Evolutionary conservation across 2,329 filamentous ascomycete species (phyloP).

Genomic region (Colletotrichum navitas): DNA sequence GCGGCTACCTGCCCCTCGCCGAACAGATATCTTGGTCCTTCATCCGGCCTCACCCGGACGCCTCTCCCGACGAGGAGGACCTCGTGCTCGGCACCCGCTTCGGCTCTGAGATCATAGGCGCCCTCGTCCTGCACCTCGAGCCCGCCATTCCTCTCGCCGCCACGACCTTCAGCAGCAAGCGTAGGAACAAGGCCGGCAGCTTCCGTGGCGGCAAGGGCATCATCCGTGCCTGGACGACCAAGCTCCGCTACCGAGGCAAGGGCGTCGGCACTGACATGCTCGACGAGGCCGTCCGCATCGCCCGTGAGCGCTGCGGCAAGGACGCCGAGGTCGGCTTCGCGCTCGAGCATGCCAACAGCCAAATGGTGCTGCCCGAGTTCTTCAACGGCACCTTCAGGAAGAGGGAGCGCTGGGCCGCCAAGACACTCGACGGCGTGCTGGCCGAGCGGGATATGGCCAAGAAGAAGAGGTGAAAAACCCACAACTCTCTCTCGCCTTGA

Average conservation of each 20-base stretch:
- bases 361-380: slow-evolving; percentile 69
- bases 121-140: slow-evolving; percentile 76
- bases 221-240: slow-evolving; percentile 87
- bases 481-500: neutral
- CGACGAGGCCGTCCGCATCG: slow-evolving; percentile 77
- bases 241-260: slow-evolving; percentile 74
- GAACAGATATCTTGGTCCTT: slow-evolving; percentile 73
- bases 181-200: slow-evolving; percentile 55
- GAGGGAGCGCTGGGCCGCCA: slow-evolving; percentile 69
- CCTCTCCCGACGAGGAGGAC: slow-evolving; percentile 59
- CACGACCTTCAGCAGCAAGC: slow-evolving; percentile 45
- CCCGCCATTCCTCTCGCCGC: slow-evolving; percentile 46
- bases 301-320: slow-evolving; percentile 76
- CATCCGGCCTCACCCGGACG: slow-evolving; percentile 58
- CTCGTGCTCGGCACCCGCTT: slow-evolving; percentile 75
- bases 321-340: slow-evolving; percentile 79
- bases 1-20: slow-evolving; percentile 73
- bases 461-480: slow-evolving; percentile 58
- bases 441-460: slow-evolving; percentile 60
- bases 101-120: slow-evolving; percentile 77
- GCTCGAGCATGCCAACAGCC: slow-evolving; percentile 80
- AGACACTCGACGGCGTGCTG: slow-evolving; percentile 64
- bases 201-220: slow-evolving; percentile 73
- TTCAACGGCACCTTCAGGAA: slow-evolving; percentile 73
- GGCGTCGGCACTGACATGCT: slow-evolving; percentile 81